phyloP scores from a whole-genome alignment of 108 stramenopile species.

The Cyclotella baltica region DNA sequence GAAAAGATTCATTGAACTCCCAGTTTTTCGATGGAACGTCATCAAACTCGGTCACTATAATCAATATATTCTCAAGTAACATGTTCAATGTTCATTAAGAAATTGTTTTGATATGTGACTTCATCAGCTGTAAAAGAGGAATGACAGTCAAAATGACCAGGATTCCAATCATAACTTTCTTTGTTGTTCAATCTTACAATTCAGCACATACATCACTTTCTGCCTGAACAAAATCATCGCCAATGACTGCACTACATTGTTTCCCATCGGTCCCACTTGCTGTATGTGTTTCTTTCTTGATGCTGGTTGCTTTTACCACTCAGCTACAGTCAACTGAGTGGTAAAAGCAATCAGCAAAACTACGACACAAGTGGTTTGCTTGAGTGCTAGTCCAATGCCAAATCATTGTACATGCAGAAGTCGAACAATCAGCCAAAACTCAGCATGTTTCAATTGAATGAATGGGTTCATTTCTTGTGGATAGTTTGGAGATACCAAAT shows the following conservation, averaged over 20 bases:
- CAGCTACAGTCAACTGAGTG: too few species aligned
- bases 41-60: conserved; percentile 18
- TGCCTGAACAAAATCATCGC: conserved; percentile 28
- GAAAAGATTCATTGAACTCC: conserved; percentile 43
- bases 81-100: conserved; percentile 51
- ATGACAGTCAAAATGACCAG: conserved; percentile 60
- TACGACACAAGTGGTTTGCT: too few species aligned
- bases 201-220: conserved; percentile 61
- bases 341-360: too few species aligned
- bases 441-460: too few species aligned
- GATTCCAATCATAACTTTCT: conserved; percentile 62
- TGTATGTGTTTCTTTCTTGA: conserved; percentile 36
- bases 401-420: too few species aligned
- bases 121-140: conserved; percentile 53
- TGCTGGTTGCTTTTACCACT: too few species aligned
- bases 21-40: conserved; percentile 20
- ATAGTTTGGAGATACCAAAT: too few species aligned
- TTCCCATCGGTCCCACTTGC: not conserved
- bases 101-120: conserved; percentile 49
- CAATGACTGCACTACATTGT: conserved; percentile 1
- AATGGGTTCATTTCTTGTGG: too few species aligned
- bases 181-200: conserved; percentile 66
- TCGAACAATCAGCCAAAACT: too few species aligned
- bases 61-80: conserved; percentile 43
- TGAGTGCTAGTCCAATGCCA: too few species aligned